Evolutionary conservation across 345 rosid species (phyloP), one percentile per base, ranked within the genome.

Genomic region (Balakata baccata): DNA sequence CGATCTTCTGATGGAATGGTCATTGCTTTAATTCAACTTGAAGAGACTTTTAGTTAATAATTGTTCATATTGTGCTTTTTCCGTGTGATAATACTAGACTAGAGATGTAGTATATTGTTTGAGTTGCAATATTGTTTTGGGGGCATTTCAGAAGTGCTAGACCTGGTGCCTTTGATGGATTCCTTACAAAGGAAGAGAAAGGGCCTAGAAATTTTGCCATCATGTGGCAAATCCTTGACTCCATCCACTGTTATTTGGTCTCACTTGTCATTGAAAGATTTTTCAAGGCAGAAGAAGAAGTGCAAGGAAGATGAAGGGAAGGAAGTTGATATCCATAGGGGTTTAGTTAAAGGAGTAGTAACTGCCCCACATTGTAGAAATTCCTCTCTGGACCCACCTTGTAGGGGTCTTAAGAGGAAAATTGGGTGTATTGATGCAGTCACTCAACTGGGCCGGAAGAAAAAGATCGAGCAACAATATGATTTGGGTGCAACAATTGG

Each of bases 151-250:
- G 50, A 49, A 39, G 13, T 72, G 22, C 50, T 63, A 63, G 50
- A 63, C 58, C 68, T 72, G 22, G 34, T 12, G 3, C 43, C 6
- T 52, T 29, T 38, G 43, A 73, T 73, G 76, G 76, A 52, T 38
- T 73, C 41, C 25, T 71, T 71, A 61, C 60, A 70, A 54, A 73
- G 76, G 70, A 73, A 64, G 45, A 73, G 76, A 62, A 73, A 73
- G 63, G 76, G 64, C 23, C 63, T 53, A 38, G 70, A 65, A 53
- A 22, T 64, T 49, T 18, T 71, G 29, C 58, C 67, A 29, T 71
- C 54, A 18, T 60, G 18, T 64, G 53, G 10, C 17, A 41, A 64
- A 63, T 53, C 64, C 39, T 56, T 53, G 0, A 25, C 69, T 73
- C 25, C 63, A 64, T 39, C 59, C 2, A 41, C 70, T 38, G 8